Percentiles rank a stretch among this genome's conserved stretches.
Conservation (phyloP, 208 protist species). For the Naegleria gruberi region DNA sequence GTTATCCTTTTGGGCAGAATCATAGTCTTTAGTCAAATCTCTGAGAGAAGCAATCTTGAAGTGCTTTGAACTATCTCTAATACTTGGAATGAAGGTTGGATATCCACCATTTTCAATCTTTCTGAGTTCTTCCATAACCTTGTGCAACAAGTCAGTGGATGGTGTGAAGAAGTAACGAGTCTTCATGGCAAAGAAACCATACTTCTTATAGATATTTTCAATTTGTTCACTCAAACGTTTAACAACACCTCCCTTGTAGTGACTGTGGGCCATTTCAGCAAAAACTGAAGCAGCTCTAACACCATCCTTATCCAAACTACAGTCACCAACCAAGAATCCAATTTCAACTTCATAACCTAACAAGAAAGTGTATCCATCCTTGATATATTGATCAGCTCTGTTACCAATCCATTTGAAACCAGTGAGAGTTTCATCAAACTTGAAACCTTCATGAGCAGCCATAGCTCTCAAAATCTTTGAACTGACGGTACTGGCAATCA, state of each 20-base stretch:
- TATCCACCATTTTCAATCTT: slow-evolving; percentile 19
- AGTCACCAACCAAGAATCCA: slow-evolving; percentile 80
- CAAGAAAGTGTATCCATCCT: slow-evolving; percentile 50
- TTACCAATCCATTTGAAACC: slow-evolving; percentile 98
- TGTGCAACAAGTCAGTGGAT: slow-evolving; percentile 70
- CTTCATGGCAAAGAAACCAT: slow-evolving; percentile 74
- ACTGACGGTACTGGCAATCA: slow-evolving; percentile 68
- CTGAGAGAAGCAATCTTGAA: slow-evolving; percentile 58
- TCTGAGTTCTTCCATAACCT: slow-evolving; percentile 35
- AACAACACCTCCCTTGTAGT: slow-evolving; percentile 49
- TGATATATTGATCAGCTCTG: slow-evolving; percentile 48
- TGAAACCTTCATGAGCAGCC: slow-evolving; percentile 73
- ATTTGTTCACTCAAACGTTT: slow-evolving; percentile 54
- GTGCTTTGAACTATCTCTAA: slow-evolving; percentile 43
- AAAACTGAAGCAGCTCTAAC: slow-evolving; percentile 75
- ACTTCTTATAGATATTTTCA: slow-evolving; percentile 56
- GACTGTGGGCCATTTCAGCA: slow-evolving; percentile 71
- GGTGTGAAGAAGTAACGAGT: slow-evolving; percentile 84
- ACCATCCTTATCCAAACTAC: slow-evolving; percentile 92
- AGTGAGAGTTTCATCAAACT: slow-evolving; percentile 86
- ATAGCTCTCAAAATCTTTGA: slow-evolving; percentile 78
- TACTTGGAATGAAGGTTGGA: slow-evolving; percentile 42
- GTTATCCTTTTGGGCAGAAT: slow-evolving; percentile 54
- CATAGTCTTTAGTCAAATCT: slow-evolving; percentile 74
- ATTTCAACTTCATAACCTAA: slow-evolving; percentile 95